These are phyloP conservation scores for Ceriops tagal DNA, from an alignment of 345 rosid genomes.

Conservation along the genomic window DNA sequence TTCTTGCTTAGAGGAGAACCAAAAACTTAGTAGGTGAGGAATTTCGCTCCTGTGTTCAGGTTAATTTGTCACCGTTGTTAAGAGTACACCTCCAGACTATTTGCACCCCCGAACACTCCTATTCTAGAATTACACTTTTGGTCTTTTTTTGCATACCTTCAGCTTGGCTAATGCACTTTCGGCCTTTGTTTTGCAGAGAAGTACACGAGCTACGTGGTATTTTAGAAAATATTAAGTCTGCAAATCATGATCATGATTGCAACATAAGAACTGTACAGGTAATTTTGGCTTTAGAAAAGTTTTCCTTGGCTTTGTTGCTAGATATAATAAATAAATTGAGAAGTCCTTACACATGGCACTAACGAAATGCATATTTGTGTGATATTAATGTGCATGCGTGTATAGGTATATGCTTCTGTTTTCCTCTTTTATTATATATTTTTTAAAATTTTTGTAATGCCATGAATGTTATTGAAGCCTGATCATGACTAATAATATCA, in stretches of 20 bases:
- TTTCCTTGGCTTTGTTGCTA: not conserved
- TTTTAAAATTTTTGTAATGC: constrained; percentile 23
- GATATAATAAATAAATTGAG: constrained; percentile 6
- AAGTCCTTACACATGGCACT: not conserved
- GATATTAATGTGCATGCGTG: too few species aligned
- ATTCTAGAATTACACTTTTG: constrained; percentile 8
- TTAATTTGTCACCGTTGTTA: not conserved
- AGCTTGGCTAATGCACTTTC: constrained; percentile 18
- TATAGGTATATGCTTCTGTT: not conserved
- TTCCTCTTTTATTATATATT: not conserved
- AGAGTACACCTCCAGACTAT: not conserved
- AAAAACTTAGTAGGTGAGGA: constrained; percentile 64
- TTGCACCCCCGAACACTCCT: not conserved
- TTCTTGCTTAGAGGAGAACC: constrained; percentile 78
- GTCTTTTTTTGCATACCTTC: constrained; percentile 34
- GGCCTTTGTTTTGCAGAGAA: constrained; percentile 57
- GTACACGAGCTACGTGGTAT: constrained; percentile 44
- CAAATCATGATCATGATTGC: constrained; percentile 28
- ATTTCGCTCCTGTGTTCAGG: constrained; percentile 22
- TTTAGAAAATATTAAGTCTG: constrained; percentile 42
- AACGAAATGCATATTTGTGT: too few species aligned
- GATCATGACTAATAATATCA: constrained; percentile 5
- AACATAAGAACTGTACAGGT: constrained; percentile 37
- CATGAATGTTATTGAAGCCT: constrained; percentile 36
- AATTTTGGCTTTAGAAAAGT: not conserved